Evolutionary conservation across 257 asterid genomes (phyloP), one percentile per base, ranked within the genome.

Genomic region (Capsicum rhomboideum): DNA sequence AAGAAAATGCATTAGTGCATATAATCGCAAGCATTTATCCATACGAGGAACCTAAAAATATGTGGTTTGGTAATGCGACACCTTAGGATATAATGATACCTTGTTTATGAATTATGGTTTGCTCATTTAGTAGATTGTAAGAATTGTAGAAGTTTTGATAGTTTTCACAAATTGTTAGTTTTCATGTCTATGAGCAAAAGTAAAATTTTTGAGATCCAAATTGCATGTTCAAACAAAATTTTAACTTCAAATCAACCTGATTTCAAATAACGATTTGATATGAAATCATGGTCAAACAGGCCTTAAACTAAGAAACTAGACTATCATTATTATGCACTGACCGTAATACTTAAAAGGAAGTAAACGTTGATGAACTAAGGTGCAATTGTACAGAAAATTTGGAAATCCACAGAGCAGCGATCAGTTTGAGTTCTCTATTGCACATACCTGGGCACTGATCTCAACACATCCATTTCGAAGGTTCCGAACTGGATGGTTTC

Each of bases 401-500:
- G 53, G 74, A 21, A 84, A 67, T 53, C 31, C 37, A 52, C 31
- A 66, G 40, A 71, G 23, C 10, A 34, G 10, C 9, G 1, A 29
- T 56, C 40, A 78, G n/a, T 52, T 4, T 69, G 14, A 20, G 40
- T 67, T n/a, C 59, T 40, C 82, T 50, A 82, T 63, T 54, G 49
- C 84, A 85, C 85, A 79, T 68, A 96, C 99, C 98, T 96, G 99
- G 34, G 98, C 98, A 86, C 99, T 94, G 81, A 96, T 94, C 88
- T 96, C 99, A 82, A 96, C 99, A 63, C 93, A 90, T 26, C 93
- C 94, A 85, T 90, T 93, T 81, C 89, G 90, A 84, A 90, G 88
- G 86, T 96, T 93, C 67, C 98, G 95, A 56, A 96, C 99, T 10
- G 99, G 99, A 85, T 96, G 99, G 85, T 94, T 94, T 84, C 99